phyloP scores from a whole-genome alignment of 2,329 filamentous ascomycete species.

The Fusarium sarcochroum region DNA sequence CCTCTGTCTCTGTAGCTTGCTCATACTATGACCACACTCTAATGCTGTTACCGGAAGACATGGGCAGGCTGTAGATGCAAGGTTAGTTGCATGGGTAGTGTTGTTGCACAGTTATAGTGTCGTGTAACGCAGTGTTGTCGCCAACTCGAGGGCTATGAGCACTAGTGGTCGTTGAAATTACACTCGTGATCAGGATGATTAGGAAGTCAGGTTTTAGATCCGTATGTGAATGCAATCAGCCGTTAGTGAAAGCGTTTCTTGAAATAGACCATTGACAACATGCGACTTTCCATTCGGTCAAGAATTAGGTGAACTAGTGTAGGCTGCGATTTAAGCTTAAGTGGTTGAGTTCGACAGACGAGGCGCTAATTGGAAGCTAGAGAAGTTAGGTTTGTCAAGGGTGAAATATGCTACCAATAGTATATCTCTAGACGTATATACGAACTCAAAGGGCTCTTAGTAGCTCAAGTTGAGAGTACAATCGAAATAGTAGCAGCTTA shows the following conservation, averaged over 20 bases:
- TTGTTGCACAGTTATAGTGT: constrained; percentile 8
- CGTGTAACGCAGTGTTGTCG: constrained; percentile 22
- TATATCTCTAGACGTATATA: not conserved
- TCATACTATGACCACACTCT: constrained; percentile 11
- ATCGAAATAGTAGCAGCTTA: not conserved
- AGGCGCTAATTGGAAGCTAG: not conserved
- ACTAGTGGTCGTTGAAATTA: not conserved
- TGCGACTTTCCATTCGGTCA: not conserved
- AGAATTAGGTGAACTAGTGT: not conserved
- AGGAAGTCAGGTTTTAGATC: not conserved
- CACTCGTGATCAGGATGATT: not conserved
- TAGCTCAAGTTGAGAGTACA: no score
- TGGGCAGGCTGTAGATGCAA: constrained; percentile 9
- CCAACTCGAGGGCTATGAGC: not conserved
- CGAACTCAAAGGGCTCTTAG: not conserved
- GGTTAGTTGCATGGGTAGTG: constrained; percentile 20
- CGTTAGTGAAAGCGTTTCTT: not conserved
- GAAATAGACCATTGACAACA: not conserved
- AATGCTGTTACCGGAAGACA: constrained; percentile 7
- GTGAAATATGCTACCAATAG: no score
- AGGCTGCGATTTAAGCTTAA: not conserved
- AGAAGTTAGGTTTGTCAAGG: no score
- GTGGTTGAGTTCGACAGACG: not conserved
- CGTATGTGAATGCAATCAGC: constrained; percentile 2
- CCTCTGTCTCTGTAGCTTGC: constrained; percentile 10